Evolutionary conservation across 768 basidiomycete genomes (phyloP).

Genomic region (button mushroom (Agaricus bisporus)): DNA sequence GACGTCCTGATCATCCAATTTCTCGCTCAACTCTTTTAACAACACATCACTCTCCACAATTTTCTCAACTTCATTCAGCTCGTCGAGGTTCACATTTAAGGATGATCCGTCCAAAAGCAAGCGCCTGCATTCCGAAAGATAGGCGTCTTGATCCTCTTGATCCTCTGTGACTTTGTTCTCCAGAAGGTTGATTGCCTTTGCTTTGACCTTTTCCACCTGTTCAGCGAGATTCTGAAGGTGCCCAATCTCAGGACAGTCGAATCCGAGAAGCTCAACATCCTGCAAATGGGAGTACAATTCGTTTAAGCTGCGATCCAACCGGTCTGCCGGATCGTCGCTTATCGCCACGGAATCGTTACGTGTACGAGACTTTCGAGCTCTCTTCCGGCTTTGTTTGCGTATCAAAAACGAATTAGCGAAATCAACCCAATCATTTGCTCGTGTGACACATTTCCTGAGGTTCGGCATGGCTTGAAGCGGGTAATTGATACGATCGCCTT

Average conservation of each 20-base stretch:
- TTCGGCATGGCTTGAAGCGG: slow-evolving; percentile 63
- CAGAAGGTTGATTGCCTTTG: slow-evolving; percentile 50
- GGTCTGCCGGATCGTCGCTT: slow-evolving; percentile 55
- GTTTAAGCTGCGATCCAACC: slow-evolving; percentile 63
- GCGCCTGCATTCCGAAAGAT: slow-evolving; percentile 64
- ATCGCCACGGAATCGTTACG: slow-evolving; percentile 36
- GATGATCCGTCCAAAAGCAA: slow-evolving; percentile 66
- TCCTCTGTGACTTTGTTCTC: slow-evolving; percentile 19
- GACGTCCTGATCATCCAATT: slow-evolving; percentile 54
- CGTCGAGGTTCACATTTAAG: slow-evolving; percentile 79
- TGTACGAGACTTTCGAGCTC: slow-evolving; percentile 58
- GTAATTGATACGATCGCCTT: slow-evolving; percentile 83
- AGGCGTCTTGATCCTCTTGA: slow-evolving; percentile 38
- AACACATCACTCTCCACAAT: slow-evolving; percentile 78
- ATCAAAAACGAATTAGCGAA: slow-evolving; percentile 71
- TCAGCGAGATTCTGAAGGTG: slow-evolving; percentile 46
- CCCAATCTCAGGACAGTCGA: slow-evolving; percentile 75
- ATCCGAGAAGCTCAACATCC: slow-evolving; percentile 76
- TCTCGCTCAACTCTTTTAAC: slow-evolving; percentile 67
- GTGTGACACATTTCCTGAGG: slow-evolving; percentile 72
- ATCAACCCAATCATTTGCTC: slow-evolving; percentile 88
- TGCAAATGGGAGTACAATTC: slow-evolving; percentile 64
- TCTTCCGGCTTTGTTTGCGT: slow-evolving; percentile 76
- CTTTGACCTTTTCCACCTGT: slow-evolving; percentile 60
- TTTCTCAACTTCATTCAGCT: slow-evolving; percentile 70